These are phyloP conservation scores for Ophiobolus disseminans DNA, from an alignment of 2,329 filamentous ascomycete species.

Conservation along the genomic window DNA sequence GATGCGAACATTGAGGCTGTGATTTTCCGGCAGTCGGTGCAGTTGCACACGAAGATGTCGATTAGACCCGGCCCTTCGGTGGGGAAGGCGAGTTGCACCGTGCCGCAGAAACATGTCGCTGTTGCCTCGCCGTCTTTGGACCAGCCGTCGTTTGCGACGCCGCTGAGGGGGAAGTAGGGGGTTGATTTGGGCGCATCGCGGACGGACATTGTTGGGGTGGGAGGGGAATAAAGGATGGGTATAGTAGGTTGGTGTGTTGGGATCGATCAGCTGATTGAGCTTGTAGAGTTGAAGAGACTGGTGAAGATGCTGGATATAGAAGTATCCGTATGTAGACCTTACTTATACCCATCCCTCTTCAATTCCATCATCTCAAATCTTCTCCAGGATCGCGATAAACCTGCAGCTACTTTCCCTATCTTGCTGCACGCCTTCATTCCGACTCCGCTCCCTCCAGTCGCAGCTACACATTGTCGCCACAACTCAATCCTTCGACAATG, in stretches of 20 bases:
- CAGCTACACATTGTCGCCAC: no score
- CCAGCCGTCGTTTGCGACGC: constrained; percentile 27
- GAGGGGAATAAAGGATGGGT: background rate
- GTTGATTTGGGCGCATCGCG: constrained; percentile 5
- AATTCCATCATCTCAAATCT: background rate
- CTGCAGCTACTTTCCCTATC: no score
- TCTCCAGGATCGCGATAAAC: background rate
- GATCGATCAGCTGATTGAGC: no score
- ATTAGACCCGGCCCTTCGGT: constrained; percentile 55
- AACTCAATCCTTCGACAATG: no score
- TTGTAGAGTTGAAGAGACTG: no score
- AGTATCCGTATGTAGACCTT: no score
- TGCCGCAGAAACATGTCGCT: constrained; percentile 41
- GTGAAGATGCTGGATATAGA: no score
- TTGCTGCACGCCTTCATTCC: no score
- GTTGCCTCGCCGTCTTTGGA: constrained; percentile 29
- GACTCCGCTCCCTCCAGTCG: no score
- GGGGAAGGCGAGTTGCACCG: constrained; percentile 45
- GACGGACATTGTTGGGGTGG: constrained; percentile 2
- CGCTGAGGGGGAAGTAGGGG: constrained; percentile 26
- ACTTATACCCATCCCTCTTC: no score
- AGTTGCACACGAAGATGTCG: constrained; percentile 66
- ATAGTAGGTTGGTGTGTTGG: background rate
- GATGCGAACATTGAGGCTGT: constrained; percentile 66
- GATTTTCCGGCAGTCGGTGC: constrained; percentile 67